Base-by-base conservation (phyloP, 768 basidiomycete species). In the Podaxis sp. region DNA sequence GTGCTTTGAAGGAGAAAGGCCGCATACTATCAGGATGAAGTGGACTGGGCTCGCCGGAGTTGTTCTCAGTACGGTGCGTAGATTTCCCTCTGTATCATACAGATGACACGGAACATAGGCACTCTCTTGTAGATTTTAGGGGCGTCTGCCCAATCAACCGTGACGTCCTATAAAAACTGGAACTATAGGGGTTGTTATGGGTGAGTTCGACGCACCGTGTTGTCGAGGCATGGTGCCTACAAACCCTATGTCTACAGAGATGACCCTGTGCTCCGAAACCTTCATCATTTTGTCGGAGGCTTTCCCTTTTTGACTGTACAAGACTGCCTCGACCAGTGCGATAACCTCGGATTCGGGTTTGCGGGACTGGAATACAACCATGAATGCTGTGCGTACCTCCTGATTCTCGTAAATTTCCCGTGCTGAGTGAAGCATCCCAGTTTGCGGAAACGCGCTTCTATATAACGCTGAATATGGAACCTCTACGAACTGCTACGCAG, bases 381-480 rank as follows among this genome's bases (percentile, higher is more conserved):
- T 12, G 68, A 71, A 64, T 71, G 70, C 30, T 69, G 70, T 69
- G 19, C 19, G 70, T 66, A 17, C 36, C 36, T 59, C 36, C 8
- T 52, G 40, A 49, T 24, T 11, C 30, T 42, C 26, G 17, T 17
- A 52, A 19, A 5, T 46, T 17, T 66, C 17, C 30, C 11, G 19
- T 11, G 8, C 22, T 38, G n/a, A 12, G 13, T 19, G 26, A 28
- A 8, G 15, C 13, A 11, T 36, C 48, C 36, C 40, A 70, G 69
- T 64, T 51, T 70, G 69, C 28, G 69, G 69, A n/a, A 67, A 70
- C 51, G 58, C 66, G 13, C 57, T 70, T 17, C 62, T 69, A 19
- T 68, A 68, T 40, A 61, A 57, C 17, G 42, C 42, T 15, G 42
- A 46, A 46, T 64, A 68, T 59, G 63, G 63, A 12, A 26, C 38